Evolutionary conservation across 345 rosid species (phyloP), one percentile per base, ranked within the genome.

Genomic region (Salix exigua): DNA sequence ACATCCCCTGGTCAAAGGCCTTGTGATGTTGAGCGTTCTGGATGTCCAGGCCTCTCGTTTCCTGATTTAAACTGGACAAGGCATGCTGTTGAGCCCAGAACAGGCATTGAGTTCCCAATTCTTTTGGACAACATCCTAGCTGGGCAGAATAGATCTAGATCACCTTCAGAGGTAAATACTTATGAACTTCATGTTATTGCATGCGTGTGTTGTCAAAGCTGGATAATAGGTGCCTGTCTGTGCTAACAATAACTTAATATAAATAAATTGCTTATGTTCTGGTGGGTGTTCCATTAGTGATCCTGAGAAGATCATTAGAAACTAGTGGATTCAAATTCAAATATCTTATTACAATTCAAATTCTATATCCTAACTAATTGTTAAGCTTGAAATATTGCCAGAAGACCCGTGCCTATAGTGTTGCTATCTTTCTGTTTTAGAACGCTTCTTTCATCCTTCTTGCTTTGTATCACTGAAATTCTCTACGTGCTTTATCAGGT

Each of bases 21-120:
- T 81, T 90, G 93, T 85, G 89, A 84, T 76, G 87, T 88, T 63
- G 88, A 80, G 65, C 75, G 19, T 79, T 81, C 60, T 51, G 87
- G 86, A 75, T 83, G 85, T 77, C 74, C 79, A 3, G 81, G 83
- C 78, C 80, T 87, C 51, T 82, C 85, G 72, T 87, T 88, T 84
- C 86, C 88, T 1, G 85, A 90, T 72, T 82, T 89, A 78, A 86
- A 85, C 66, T 68, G 83, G 88, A 82, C 70, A 82, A 84, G 83
- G 72, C 84, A 81, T 77, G 84, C 89, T 1, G 84, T 89, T 42
- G 98, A 94, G 84, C 91, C 96, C 50, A 84, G 81, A 72, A 94
- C 97, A 4, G 95, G 98, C 68, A 91, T 94, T 4, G 94, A 94
- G 83, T 92, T 94, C 81, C 98, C 98, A 13, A 23, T 82, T 60